Conservation (phyloP, 2,329 filamentous ascomycete genomes). For the Trichoderma polysporum region DNA sequence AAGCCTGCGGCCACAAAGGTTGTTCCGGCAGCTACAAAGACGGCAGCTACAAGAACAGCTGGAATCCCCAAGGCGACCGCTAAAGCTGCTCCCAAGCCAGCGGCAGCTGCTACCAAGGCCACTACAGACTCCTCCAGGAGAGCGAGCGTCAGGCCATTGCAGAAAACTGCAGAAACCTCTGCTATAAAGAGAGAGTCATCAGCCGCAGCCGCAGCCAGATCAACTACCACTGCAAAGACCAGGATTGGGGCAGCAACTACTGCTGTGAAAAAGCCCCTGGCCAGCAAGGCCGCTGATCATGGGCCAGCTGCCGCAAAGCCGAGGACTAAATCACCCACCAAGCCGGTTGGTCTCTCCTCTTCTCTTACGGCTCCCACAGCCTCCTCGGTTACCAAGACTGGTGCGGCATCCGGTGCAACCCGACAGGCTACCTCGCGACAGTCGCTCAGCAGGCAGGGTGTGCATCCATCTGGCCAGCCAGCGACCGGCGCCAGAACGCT, state of each 20-base stretch:
- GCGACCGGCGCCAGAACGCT: constrained; percentile 33
- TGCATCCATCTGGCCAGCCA: constrained; percentile 26
- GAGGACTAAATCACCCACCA: constrained; percentile 65
- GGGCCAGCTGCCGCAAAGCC: constrained; percentile 53
- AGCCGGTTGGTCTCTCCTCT: constrained; percentile 64
- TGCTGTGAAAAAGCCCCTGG: constrained; percentile 44
- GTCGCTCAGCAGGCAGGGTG: constrained; percentile 39
- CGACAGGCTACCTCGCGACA: constrained; percentile 29
- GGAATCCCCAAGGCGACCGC: constrained; percentile 12
- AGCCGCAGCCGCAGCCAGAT: constrained; percentile 29
- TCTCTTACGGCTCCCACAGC: constrained; percentile 66
- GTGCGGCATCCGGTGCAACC: constrained; percentile 15
- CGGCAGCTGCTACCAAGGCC: constrained; percentile 28
- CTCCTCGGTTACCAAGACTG: constrained; percentile 62
- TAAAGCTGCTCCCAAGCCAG: constrained; percentile 26
- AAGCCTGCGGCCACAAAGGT: constrained; percentile 2
- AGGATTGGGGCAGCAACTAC: constrained; percentile 35
- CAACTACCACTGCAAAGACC: constrained; percentile 25
- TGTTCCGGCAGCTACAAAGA: background rate
- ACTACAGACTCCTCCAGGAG: constrained; percentile 29
- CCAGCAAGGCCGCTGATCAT: constrained; percentile 42
- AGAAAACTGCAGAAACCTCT: constrained; percentile 29
- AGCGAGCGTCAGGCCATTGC: constrained; percentile 32
- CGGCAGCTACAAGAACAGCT: constrained; percentile 28
- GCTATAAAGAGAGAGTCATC: constrained; percentile 37